phyloP scores from a whole-genome alignment of 805 yeast species.

The Lachancea waltii region DNA sequence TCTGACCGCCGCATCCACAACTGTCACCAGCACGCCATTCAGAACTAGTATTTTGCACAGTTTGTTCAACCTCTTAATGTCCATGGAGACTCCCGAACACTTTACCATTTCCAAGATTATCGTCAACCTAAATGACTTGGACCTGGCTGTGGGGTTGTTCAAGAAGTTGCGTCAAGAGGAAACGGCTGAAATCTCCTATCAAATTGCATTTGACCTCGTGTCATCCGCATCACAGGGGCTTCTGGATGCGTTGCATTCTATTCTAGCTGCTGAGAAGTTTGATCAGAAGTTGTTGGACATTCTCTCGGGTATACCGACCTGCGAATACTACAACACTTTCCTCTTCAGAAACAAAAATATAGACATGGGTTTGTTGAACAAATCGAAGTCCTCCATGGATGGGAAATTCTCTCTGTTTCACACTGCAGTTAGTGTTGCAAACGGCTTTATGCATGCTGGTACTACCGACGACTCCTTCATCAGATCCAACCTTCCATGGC shows the following conservation, averaged over 20 bases:
- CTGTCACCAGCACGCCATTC: conserved; percentile 58
- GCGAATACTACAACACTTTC: conserved; percentile 87
- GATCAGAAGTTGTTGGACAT: conserved; percentile 54
- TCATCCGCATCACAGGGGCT: conserved; percentile 87
- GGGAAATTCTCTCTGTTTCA: conserved; percentile 93
- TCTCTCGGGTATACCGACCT: conserved; percentile 86
- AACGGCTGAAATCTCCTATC: conserved; percentile 66
- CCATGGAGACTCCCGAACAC: conserved; percentile 65
- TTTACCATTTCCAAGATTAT: conserved; percentile 79
- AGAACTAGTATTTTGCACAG: conserved; percentile 57
- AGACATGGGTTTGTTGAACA: conserved; percentile 73
- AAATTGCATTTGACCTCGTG: conserved; percentile 92
- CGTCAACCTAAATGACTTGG: conserved; percentile 76
- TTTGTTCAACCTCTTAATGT: conserved; percentile 54
- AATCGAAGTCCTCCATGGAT: conserved; percentile 74
- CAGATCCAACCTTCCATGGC: conserved; percentile 87
- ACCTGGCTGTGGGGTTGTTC: conserved; percentile 64
- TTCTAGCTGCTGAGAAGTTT: conserved; percentile 30
- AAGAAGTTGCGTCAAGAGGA: conserved; percentile 40
- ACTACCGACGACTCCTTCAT: conserved; percentile 93
- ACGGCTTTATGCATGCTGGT: conserved; percentile 93
- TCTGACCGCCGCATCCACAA: conserved; percentile 62
- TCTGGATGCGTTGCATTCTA: conserved; percentile 49
- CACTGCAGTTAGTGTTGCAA: conserved; percentile 90
- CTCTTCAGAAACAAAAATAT: conserved; percentile 80